phyloP scores from a whole-genome alignment of 1,139 yeast species.

The Scheffersomyces illinoinensis region DNA sequence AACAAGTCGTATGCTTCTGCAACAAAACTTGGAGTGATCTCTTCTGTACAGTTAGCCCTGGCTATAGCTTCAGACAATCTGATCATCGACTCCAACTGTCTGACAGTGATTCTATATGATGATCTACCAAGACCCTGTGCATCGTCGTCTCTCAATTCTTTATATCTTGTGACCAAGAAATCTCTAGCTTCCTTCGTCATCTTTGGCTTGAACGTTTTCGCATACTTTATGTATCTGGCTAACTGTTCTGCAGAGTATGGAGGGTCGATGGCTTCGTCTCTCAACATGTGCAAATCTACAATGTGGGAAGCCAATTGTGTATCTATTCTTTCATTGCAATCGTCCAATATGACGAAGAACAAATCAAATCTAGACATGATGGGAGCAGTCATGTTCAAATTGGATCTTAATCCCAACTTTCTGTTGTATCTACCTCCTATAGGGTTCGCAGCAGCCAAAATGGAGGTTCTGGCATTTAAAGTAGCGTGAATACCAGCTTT shows the following conservation, averaged over 20 bases:
- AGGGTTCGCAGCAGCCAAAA: constrained; percentile 97
- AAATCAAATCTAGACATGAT: constrained; percentile 98
- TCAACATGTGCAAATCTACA: constrained; percentile 87
- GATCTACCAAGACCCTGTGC: constrained; percentile 88
- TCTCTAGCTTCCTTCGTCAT: constrained; percentile 83
- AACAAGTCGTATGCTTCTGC: constrained; percentile 91
- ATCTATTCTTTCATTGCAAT: constrained; percentile 89
- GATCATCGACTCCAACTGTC: constrained; percentile 91
- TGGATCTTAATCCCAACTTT: constrained; percentile 79
- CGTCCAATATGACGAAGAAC: constrained; percentile 92
- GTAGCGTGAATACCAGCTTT: constrained; percentile 99
- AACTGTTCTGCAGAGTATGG: constrained; percentile 90
- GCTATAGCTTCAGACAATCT: constrained; percentile 96
- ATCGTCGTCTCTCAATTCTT: constrained; percentile 86
- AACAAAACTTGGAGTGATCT: constrained; percentile 82
- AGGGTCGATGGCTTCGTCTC: constrained; percentile 88
- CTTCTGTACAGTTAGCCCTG: constrained; percentile 92
- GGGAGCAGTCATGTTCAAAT: constrained; percentile 97
- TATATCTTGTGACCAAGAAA: constrained; percentile 75
- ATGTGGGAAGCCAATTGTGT: constrained; percentile 90
- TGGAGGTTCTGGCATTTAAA: constrained; percentile 91
- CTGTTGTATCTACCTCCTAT: constrained; percentile 93
- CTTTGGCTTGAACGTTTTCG: constrained; percentile 89
- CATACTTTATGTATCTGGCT: constrained; percentile 85
- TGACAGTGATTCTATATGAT: constrained; percentile 91